Conservation (phyloP, 2,329 filamentous ascomycete genomes). For the Cadophora gregata region DNA sequence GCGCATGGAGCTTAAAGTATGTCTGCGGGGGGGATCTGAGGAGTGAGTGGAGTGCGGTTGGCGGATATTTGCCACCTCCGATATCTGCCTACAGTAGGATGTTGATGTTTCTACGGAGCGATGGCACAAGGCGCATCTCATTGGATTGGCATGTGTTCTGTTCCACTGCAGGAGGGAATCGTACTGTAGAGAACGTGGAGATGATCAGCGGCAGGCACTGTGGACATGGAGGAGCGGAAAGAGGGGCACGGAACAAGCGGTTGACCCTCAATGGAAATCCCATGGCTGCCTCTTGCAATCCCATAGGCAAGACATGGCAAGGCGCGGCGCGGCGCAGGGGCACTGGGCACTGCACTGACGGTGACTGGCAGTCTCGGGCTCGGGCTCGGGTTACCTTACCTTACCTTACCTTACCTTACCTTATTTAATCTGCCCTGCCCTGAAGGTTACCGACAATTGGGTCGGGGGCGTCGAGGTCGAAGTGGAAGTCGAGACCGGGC, state of each 20-base stretch:
- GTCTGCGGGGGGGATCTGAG: not conserved
- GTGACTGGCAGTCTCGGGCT: not conserved
- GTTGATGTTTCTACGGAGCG: not conserved
- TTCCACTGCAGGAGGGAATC: not conserved
- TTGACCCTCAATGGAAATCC: not conserved
- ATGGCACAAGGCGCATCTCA: conserved; percentile 3
- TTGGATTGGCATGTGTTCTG: not conserved
- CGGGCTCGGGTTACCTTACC: too few species aligned
- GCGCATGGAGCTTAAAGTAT: not conserved
- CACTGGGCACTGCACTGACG: not conserved
- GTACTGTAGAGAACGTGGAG: not conserved
- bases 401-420: too few species aligned
- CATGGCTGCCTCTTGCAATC: not conserved
- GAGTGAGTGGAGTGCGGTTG: not conserved
- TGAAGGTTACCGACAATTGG: not conserved
- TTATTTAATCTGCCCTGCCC: not conserved
- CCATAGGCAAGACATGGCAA: not conserved
- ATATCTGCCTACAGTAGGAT: not conserved
- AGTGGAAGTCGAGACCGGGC: not conserved
- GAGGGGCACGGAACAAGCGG: conserved; percentile 4
- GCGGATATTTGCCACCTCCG: not conserved
- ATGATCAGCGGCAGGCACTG: not conserved
- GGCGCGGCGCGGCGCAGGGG: not conserved
- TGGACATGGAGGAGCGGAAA: not conserved
- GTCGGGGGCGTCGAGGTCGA: too few species aligned